Percentiles rank a stretch among this genome's conserved stretches.
These are phyloP conservation scores for Ophiostoma novo-ulmi DNA, from an alignment of 2,329 filamentous ascomycete genomes.

Conservation along the genomic window DNA sequence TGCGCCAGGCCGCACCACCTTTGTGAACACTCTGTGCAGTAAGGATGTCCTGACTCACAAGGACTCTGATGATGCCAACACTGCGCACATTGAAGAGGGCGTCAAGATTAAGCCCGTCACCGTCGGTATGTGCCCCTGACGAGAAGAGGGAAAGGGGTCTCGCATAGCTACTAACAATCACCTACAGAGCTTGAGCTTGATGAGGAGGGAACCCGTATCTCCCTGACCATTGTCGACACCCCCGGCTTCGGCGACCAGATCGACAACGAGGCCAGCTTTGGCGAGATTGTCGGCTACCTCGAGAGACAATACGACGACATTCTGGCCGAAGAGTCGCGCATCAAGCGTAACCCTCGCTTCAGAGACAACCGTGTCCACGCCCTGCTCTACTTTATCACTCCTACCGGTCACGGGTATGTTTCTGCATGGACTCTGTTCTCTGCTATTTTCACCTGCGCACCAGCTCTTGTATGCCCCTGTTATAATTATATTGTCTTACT, in stretches of 20 bases:
- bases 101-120: constrained; percentile 99
- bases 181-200: constrained; percentile 81
- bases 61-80: constrained; percentile 83
- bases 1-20: constrained; percentile 80
- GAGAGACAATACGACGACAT: constrained; percentile 99
- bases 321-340: constrained; percentile 97
- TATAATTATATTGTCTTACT: background rate
- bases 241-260: constrained; percentile 98
- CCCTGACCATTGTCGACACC: constrained; percentile 95
- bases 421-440: background rate
- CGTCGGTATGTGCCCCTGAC: constrained; percentile 58
- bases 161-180: constrained; percentile 31
- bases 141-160: background rate
- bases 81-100: constrained; percentile 89
- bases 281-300: constrained; percentile 95
- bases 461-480: background rate
- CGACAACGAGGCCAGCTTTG: constrained; percentile 98
- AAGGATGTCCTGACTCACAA: constrained; percentile 87
- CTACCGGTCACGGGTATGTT: constrained; percentile 84
- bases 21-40: constrained; percentile 98
- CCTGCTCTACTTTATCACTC: constrained; percentile 98
- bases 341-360: constrained; percentile 99
- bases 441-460: background rate
- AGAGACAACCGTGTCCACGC: constrained; percentile 98
- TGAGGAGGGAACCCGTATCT: constrained; percentile 97